Base-by-base conservation (phyloP, 176 grass and related monocot genomes). In the Cymbopogon citratus region DNA sequence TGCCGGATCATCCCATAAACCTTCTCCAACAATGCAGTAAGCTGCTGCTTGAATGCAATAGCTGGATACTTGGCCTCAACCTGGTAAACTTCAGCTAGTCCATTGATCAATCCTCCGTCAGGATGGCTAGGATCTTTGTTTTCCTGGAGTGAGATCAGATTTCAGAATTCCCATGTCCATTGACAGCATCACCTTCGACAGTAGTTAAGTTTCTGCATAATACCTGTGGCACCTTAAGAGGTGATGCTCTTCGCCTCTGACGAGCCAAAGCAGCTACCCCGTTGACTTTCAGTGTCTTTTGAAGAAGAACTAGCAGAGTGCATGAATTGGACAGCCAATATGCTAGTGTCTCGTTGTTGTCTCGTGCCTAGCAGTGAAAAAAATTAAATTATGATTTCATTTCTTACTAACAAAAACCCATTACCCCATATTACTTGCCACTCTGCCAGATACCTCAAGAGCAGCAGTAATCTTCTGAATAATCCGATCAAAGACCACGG, bases 31-130 rank as follows among this genome's bases (percentile, higher is more conserved):
- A 88, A 82, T 59, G 88, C 92, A 21, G 86, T 94, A 7, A 94
- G 80, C 38, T 94, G 86, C 33, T 94, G 89, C 61, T 91, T 94
- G 83, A 94, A 94, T 33, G 89, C 70, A 79, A 91, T 66, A 66
- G 92, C 86, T 56, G 92, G 92, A 31, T 94, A 94, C 43, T 91
- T 94, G 24, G 92, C 92, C 83, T 94, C 92, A 81, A 94, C 83
- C 79, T 91, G 83, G 44, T 43, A 82, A 71, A 87, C 60, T 41
- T 90, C 85, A 45, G 79, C 71, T 68, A 86, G 64, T 5, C 74
- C 91, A 77, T 46, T 21, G 16, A 73, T 73, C 68, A 93, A 69
- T 36, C 51, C 69, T 57, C 87, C 91, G n/a, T 90, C 85, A 33
- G 79, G 26, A 33, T 67, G 84, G 64, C 60, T 70, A 78, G 81